Evolutionary conservation across 345 rosid genomes (phyloP), one percentile per base, ranked within the genome.

Genomic region (Toxicodendron radicans): DNA sequence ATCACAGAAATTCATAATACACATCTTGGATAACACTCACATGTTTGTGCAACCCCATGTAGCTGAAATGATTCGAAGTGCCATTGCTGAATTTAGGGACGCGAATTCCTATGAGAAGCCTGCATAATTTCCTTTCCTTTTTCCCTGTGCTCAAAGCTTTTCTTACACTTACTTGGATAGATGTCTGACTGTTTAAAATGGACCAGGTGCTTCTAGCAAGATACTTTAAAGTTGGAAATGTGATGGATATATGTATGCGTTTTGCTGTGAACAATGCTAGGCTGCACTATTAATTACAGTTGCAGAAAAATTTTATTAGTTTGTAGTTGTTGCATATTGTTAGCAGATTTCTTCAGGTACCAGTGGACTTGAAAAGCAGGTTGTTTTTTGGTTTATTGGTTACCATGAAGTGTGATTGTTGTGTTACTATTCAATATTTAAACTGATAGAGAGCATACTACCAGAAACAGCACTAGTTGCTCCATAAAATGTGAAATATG

Each of bases 41-140:
- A 73, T 89, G 70, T 92, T 94, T 59, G 98, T 94, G 77, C 97
- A 91, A 72, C 90, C 94, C 10, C 87, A 91, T 11, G 88, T 73
- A 0, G 80, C 89, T 45, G 87, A 84, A 52, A 92, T 88, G 95
- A 90, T 94, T 60, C 87, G 90, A 57, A 88, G 75, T 48, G 93
- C 95, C 32, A 83, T 92, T 58, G 10, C 92, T n/a, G 92, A 92
- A 51, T 94, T 91, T 77, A 84, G 97, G 83, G 93, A 92, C 62
- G 91, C 89, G 82, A 91, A 87, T 75, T 92, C 97, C 24, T 94
- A 94, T 35, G 93, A 92, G 82, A 94, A 94, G 81, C 98, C 97
- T 8, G 35, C 83, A 76, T 86, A 79, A 83, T 71, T 41, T 64
- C 45, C 11, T 13, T 46, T 7, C 10, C 46, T 2, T 46, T 45